These are phyloP conservation scores for Penicillium griseofulvum DNA, from an alignment of 2,329 filamentous ascomycete species.

Conservation along the genomic window DNA sequence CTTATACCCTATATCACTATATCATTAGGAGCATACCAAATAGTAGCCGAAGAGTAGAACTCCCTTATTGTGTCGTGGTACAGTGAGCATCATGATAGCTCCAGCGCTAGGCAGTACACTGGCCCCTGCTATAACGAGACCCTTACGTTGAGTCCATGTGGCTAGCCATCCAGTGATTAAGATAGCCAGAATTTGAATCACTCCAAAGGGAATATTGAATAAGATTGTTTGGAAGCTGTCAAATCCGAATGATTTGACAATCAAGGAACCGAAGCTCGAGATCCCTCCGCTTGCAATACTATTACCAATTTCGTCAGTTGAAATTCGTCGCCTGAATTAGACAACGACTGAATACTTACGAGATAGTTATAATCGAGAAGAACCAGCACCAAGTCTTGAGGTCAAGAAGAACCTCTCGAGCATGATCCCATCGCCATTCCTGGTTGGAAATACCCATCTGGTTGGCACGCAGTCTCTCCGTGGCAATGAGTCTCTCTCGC, in stretches of 20 bases:
- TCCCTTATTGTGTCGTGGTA: slow-evolving; percentile 49
- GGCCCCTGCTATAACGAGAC: slow-evolving; percentile 43
- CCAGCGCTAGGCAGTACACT: slow-evolving; percentile 43
- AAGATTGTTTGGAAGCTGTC: slow-evolving; percentile 42
- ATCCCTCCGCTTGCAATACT: slow-evolving; percentile 43
- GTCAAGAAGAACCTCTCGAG: slow-evolving; percentile 35
- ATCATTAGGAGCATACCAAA: slow-evolving; percentile 33
- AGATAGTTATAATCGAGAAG: slow-evolving; percentile 26
- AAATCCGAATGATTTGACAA: slow-evolving; percentile 45
- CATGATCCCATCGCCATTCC: slow-evolving; percentile 53
- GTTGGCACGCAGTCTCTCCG: slow-evolving; percentile 56
- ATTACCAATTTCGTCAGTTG: not conserved
- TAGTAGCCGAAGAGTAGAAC: slow-evolving; percentile 54
- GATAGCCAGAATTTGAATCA: slow-evolving; percentile 39
- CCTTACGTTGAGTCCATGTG: slow-evolving; percentile 45
- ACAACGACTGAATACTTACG: slow-evolving; percentile 11
- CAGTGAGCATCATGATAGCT: slow-evolving; percentile 50
- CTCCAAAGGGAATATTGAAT: slow-evolving; percentile 44
- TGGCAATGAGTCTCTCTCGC: slow-evolving; percentile 39
- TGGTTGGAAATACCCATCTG: slow-evolving; percentile 55
- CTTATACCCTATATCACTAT: not conserved
- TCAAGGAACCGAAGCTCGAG: slow-evolving; percentile 41
- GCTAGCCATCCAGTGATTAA: slow-evolving; percentile 40
- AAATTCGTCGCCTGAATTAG: not conserved
- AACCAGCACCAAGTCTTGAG: slow-evolving; percentile 40